Conservation (phyloP, 371 early-diverging fungal genomes). For the Saksenaea vasiformis region DNA sequence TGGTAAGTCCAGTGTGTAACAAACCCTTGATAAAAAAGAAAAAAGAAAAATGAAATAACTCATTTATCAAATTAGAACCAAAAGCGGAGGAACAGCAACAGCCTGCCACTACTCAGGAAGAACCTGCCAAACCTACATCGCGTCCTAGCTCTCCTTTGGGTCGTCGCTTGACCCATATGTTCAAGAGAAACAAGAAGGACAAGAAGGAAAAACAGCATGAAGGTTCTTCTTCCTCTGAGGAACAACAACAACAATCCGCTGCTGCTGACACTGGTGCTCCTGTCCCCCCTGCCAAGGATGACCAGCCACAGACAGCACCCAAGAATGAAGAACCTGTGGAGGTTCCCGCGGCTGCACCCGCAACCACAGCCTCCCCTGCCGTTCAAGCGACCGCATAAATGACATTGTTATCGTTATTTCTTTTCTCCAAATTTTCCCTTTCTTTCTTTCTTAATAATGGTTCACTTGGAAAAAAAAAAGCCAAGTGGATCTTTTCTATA, state of each 20-base stretch:
- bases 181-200: slow-evolving; percentile 11
- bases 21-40: background rate
- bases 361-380: slow-evolving; percentile 7
- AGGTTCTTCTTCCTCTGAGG: background rate
- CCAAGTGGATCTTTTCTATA: background rate
- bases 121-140: background rate
- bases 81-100: background rate
- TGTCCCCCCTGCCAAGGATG: slow-evolving; percentile 1
- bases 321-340: background rate
- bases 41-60: background rate
- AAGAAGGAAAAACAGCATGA: slow-evolving; percentile 10
- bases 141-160: slow-evolving; percentile 8
- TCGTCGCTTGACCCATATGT: slow-evolving; percentile 13
- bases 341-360: background rate
- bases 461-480: background rate
- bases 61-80: background rate
- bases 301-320: background rate
- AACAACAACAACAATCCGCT: slow-evolving; percentile 9
- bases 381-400: slow-evolving; percentile 17
- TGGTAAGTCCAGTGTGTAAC: slow-evolving; percentile 16
- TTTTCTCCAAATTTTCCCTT: too few species aligned
- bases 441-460: background rate
- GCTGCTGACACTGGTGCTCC: slow-evolving; percentile 5
- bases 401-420: slow-evolving; percentile 3
- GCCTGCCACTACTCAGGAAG: background rate